Conservation (phyloP, 805 yeast genomes). For the Candida anglica region DNA sequence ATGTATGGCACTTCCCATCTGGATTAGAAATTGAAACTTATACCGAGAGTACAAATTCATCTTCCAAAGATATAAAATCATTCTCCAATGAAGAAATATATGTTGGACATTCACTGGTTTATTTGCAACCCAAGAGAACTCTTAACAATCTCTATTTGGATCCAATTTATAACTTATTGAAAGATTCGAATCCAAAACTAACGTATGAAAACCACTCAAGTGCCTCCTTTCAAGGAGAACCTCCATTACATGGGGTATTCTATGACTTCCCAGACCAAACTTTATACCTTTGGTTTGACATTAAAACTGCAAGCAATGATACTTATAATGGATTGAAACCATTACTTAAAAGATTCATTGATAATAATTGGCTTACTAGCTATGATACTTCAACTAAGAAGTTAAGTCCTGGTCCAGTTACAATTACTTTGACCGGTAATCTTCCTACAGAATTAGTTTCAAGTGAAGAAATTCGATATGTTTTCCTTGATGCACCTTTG, state of each 20-base stretch:
- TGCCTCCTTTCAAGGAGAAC: slow-evolving; percentile 11
- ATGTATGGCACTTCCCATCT: slow-evolving; percentile 49
- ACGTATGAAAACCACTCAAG: slow-evolving; percentile 2
- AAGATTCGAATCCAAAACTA: slow-evolving; percentile 40
- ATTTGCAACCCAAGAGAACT: slow-evolving; percentile 43
- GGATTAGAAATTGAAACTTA: slow-evolving; percentile 26
- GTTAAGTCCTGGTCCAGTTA: slow-evolving; percentile 49
- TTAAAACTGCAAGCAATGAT: slow-evolving; percentile 50
- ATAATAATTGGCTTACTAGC: slow-evolving; percentile 47
- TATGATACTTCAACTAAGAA: slow-evolving; percentile 33
- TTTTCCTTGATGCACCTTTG: slow-evolving; percentile 55
- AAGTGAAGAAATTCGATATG: slow-evolving; percentile 23
- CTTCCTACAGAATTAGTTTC: slow-evolving; percentile 42
- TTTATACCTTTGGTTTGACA: slow-evolving; percentile 59
- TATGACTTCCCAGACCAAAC: slow-evolving; percentile 48
- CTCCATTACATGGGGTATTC: slow-evolving; percentile 25
- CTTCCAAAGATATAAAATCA: slow-evolving; percentile 7
- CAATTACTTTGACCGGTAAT: slow-evolving; percentile 65
- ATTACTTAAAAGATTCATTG: slow-evolving; percentile 45
- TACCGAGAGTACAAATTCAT: slow-evolving; percentile 22
- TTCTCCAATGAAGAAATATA: slow-evolving; percentile 37
- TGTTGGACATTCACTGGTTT: slow-evolving; percentile 59
- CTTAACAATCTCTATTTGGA: slow-evolving; percentile 48
- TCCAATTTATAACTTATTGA: slow-evolving; percentile 47
- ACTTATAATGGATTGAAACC: slow-evolving; percentile 45